phyloP scores from a whole-genome alignment of 257 asterid species.

The Plantago elongata region DNA sequence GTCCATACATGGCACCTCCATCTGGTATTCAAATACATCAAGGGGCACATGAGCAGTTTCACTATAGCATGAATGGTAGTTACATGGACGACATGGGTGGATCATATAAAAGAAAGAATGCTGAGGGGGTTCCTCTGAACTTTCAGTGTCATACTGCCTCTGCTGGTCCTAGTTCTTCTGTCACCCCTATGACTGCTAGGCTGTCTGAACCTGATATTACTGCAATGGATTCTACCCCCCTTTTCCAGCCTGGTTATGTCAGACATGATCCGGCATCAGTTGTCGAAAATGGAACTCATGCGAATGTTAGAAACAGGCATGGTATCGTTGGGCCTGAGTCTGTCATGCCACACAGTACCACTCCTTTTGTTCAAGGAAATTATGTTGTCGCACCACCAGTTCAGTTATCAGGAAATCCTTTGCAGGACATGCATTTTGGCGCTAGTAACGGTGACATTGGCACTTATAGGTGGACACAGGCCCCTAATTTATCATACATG shows the following conservation, averaged over 20 bases:
- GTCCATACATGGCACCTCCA: slow-evolving; percentile 53
- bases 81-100: slow-evolving; percentile 44
- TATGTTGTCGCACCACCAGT: slow-evolving; percentile 41
- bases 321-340: slow-evolving; percentile 42
- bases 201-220: slow-evolving; percentile 36
- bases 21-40: slow-evolving; percentile 50
- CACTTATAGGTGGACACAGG: slow-evolving; percentile 53
- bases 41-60: slow-evolving; percentile 40
- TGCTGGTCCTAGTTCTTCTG: slow-evolving; percentile 61
- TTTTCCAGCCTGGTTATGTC: slow-evolving; percentile 27
- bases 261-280: slow-evolving; percentile 31
- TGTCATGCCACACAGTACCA: slow-evolving; percentile 30
- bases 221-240: slow-evolving; percentile 25
- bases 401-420: slow-evolving; percentile 55
- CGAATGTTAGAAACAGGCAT: slow-evolving; percentile 43
- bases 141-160: slow-evolving; percentile 30
- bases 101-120: slow-evolving; percentile 57
- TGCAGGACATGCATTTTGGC: slow-evolving; percentile 54
- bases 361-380: slow-evolving; percentile 50
- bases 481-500: slow-evolving; percentile 35
- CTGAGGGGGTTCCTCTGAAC: slow-evolving; percentile 39
- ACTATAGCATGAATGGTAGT: slow-evolving; percentile 39
- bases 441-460: slow-evolving; percentile 45
- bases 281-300: slow-evolving; percentile 29
- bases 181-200: slow-evolving; percentile 25